phyloP scores from a whole-genome alignment of 1,284 basidiomycete species.

The Pyrrhoderma lamaoense region DNA sequence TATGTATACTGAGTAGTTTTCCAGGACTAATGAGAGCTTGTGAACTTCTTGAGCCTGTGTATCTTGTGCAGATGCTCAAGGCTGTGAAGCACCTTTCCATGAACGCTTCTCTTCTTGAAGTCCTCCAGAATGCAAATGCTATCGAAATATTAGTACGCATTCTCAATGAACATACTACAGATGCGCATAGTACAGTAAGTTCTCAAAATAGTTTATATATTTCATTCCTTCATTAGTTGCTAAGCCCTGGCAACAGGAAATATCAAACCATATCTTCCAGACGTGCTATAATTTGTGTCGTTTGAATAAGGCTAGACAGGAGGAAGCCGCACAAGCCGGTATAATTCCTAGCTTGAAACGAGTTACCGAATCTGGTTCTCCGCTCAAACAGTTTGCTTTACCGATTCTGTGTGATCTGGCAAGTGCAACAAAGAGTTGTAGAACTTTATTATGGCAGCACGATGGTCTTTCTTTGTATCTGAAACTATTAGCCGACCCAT shows the following conservation, averaged over 20 bases:
- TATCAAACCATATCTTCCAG: slow-evolving; percentile 90
- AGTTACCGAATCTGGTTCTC: slow-evolving; percentile 82
- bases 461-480: slow-evolving; percentile 81
- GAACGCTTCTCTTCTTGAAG: slow-evolving; percentile 83
- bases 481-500: slow-evolving; percentile 81
- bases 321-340: slow-evolving; percentile 93
- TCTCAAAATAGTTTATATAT: background rate
- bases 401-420: slow-evolving; percentile 95
- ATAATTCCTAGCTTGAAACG: slow-evolving; percentile 87
- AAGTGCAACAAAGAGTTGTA: slow-evolving; percentile 86
- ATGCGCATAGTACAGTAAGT: slow-evolving; percentile 75
- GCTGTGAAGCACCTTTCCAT: slow-evolving; percentile 95
- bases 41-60: slow-evolving; percentile 74
- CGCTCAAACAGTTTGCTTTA: slow-evolving; percentile 92
- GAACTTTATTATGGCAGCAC: slow-evolving; percentile 83
- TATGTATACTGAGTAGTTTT: slow-evolving; percentile 9
- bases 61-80: slow-evolving; percentile 85
- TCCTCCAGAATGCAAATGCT: slow-evolving; percentile 92
- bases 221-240: background rate
- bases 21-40: slow-evolving; percentile 79
- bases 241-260: slow-evolving; percentile 53
- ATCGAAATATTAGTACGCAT: slow-evolving; percentile 86
- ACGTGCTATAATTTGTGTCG: slow-evolving; percentile 92
- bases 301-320: slow-evolving; percentile 89
- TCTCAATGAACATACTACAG: slow-evolving; percentile 73